These are phyloP conservation scores for Colletotrichum salicis DNA, from an alignment of 2,329 filamentous ascomycete genomes.

Conservation along the genomic window DNA sequence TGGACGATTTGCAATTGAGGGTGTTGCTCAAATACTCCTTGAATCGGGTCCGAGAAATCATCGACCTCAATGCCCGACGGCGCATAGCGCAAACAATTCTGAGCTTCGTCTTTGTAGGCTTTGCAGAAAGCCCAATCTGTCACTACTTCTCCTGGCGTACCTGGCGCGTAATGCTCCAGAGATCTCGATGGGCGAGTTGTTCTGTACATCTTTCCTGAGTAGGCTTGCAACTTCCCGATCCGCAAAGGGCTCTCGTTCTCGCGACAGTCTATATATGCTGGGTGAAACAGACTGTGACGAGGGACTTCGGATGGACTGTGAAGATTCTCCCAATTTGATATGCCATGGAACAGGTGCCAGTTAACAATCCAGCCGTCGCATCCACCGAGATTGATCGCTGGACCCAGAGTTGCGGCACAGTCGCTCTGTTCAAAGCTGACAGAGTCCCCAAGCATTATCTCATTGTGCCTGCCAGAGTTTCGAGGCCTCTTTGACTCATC, in stretches of 20 bases:
- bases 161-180: neutral
- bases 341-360: constrained; percentile 2
- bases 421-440: neutral
- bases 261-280: neutral
- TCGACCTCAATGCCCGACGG: neutral
- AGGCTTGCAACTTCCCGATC: neutral
- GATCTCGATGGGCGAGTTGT: neutral
- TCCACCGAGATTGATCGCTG: neutral
- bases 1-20: neutral
- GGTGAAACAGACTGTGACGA: constrained; percentile 1
- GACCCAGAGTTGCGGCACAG: neutral
- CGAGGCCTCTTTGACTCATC: neutral
- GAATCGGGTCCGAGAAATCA: neutral
- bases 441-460: constrained; percentile 3
- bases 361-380: neutral
- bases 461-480: neutral
- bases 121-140: constrained; percentile 19
- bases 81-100: constrained; percentile 5
- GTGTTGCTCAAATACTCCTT: neutral
- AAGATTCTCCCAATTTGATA: neutral
- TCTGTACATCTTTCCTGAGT: neutral
- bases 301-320: neutral
- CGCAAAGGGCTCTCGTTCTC: neutral
- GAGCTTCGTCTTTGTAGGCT: neutral
- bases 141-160: neutral